Evolutionary conservation across 805 yeast species (phyloP), one percentile per base, ranked within the genome.

Genomic region (Starmerella floris): DNA sequence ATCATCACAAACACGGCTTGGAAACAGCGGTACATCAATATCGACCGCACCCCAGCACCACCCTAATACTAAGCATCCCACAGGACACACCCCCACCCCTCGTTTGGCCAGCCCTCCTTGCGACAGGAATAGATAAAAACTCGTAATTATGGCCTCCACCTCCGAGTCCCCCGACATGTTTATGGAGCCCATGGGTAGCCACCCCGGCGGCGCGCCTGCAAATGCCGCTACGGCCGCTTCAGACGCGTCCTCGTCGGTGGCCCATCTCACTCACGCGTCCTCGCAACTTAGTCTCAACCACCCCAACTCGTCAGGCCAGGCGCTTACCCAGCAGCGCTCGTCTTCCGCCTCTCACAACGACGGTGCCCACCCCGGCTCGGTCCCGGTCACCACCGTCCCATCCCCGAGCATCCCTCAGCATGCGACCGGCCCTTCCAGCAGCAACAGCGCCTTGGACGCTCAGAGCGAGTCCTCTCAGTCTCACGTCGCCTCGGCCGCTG

Each of bases 151-250:
- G 32, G 28, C 42, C 23, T 13, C 32, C n/a, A 25, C 34, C 19
- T 16, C 35, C 20, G 42, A 28, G 33, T 23, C 42, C 9, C 37
- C 38, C 17, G 39, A 36, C 37, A 20, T 30, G 26, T 42, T 32
- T 35, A n/a, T 37, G 34, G 40, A 41, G n/a, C n/a, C n/a, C n/a
- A n/a, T n/a, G n/a, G n/a, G n/a, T n/a, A n/a, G n/a, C n/a, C n/a
- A n/a, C n/a, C n/a, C n/a, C 23, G 13, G 28, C 37, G 22, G 28
- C 28, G 27, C 22, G 11, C n/a, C 26, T 6, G 11, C 21, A 11
- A 16, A 5, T 23, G 23, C 27, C 31, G 10, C 8, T 19, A 27
- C 32, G 23, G 25, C 26, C 34, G 26, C 26, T n/a, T n/a, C n/a
- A 8, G 26, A 28, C 40, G 21, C 32, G 40, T 22, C 27, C 22